Evolutionary conservation across 2,329 filamentous ascomycete species (phyloP), one percentile per base, ranked within the genome.

Genomic region (Pyricularia sp.): DNA sequence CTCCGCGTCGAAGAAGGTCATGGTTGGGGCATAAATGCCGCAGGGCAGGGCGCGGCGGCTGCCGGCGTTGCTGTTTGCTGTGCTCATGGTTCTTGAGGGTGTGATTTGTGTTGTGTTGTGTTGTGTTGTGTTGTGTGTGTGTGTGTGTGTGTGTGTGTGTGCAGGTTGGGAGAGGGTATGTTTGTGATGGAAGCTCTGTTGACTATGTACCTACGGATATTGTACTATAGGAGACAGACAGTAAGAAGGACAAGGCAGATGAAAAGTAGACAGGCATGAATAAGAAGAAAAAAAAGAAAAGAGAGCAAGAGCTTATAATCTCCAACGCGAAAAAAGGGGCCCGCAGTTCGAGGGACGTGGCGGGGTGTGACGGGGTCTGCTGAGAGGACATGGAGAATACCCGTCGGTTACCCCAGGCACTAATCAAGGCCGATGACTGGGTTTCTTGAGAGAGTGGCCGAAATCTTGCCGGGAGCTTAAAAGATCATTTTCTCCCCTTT

Each of bases 11-110:
- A 97, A 97, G 79, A 97, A 96, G 75, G 92, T 96, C 89, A 95
- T 92, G 70, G 91, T 94, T 30, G 93, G 93, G 70, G 91, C 91
- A 79, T 95, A 96, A 77, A 95, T 93, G 77, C 92, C 92, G 75
- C 90, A 90, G 64, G 91, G 90, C 69, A 96, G 86, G 72, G 89
- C 84, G 70, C 85, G 81, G 71, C 81, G 81, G 23, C 79, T 72
- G 71, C 79, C 76, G 70, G 77, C 71, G 72, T 78, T 76, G 69
- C 78, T 77, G 28, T 63, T 67, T 25, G 66, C 4, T 25, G 50
- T 14, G 55, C 55, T 58, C n/a, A 33, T 67, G 58, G 28, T 26
- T 26, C 5, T 36, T 4, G 33, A 2, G 55, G 26, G 70, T 78
- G 12, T 25, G 50, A 58, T n/a, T 58, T 58, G 20, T n/a, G n/a